These are phyloP conservation scores for Boletus tomentosulus DNA, from an alignment of 768 basidiomycete genomes.

Conservation along the genomic window DNA sequence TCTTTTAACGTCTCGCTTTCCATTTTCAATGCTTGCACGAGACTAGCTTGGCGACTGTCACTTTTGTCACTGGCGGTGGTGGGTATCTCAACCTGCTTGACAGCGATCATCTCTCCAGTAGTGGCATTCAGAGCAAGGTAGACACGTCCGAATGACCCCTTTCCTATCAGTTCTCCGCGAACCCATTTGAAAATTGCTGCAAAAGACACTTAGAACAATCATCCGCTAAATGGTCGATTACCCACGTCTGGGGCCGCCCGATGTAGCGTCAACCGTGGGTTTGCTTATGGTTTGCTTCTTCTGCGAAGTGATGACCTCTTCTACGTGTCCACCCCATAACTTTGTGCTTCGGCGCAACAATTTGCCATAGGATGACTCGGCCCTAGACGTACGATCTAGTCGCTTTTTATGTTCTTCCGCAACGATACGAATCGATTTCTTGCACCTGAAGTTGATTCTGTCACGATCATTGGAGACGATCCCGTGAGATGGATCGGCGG, in stretches of 20 bases:
- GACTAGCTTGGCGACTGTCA: conserved; percentile 76
- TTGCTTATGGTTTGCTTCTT: conserved; percentile 42
- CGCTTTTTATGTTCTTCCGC: conserved; percentile 83
- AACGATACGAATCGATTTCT: conserved; percentile 91
- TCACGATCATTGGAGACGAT: conserved; percentile 32
- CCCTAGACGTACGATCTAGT: conserved; percentile 66
- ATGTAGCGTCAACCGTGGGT: conserved; percentile 54
- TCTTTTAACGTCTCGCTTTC: conserved; percentile 97
- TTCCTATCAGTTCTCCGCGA: conserved; percentile 94
- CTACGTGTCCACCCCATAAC: conserved; percentile 89
- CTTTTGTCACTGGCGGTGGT: conserved; percentile 87
- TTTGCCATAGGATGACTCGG: conserved; percentile 47
- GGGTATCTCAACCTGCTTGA: conserved; percentile 97
- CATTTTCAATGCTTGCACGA: conserved; percentile 88
- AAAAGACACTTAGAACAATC: conserved; percentile 17
- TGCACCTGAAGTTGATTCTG: conserved; percentile 51
- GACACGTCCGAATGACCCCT: conserved; percentile 94
- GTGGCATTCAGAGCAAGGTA: conserved; percentile 95
- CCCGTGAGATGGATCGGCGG: conserved; percentile 47
- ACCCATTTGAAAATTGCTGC: conserved; percentile 96
- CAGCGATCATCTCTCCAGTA: conserved; percentile 98
- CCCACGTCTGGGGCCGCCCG: conserved; percentile 66
- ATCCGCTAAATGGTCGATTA: conserved; percentile 16
- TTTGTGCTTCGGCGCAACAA: conserved; percentile 82
- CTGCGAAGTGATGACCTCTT: conserved; percentile 85